phyloP scores from a whole-genome alignment of 345 rosid species.

The Brassica cretica region DNA sequence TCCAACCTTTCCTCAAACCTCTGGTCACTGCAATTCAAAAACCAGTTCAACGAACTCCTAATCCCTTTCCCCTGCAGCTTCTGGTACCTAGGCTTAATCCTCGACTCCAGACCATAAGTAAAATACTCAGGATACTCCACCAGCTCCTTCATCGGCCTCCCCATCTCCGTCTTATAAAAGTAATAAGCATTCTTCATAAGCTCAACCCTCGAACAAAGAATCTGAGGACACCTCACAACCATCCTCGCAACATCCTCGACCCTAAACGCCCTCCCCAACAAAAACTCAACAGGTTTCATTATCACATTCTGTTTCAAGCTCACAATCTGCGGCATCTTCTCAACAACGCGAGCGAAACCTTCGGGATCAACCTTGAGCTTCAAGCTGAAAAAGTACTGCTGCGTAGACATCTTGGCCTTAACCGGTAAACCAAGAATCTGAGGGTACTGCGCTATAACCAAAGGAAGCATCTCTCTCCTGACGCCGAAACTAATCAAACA shows the following conservation, averaged over 20 bases:
- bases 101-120: constrained; percentile 90
- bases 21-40: constrained; percentile 89
- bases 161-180: constrained; percentile 83
- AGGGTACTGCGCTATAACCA: constrained; percentile 76
- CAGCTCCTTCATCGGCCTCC: constrained; percentile 77
- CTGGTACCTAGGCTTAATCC: constrained; percentile 89
- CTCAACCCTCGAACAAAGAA: constrained; percentile 56
- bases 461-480: constrained; percentile 56
- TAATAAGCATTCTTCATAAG: constrained; percentile 86
- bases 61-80: constrained; percentile 70
- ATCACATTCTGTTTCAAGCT: constrained; percentile 80
- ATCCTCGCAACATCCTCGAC: constrained; percentile 63
- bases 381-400: constrained; percentile 77
- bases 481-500: constrained; percentile 84
- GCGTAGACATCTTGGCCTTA: constrained; percentile 85
- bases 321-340: constrained; percentile 90
- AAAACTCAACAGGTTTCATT: constrained; percentile 79
- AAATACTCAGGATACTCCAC: constrained; percentile 87
- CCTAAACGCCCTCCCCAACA: constrained; percentile 65
- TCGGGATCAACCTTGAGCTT: constrained; percentile 89
- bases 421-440: constrained; percentile 77
- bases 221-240: constrained; percentile 84
- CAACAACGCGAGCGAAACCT: constrained; percentile 66
- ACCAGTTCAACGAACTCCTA: constrained; percentile 77
- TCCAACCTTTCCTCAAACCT: constrained; percentile 84